Conservation (phyloP, 2,329 filamentous ascomycete species). For the Penicillium sp. region DNA sequence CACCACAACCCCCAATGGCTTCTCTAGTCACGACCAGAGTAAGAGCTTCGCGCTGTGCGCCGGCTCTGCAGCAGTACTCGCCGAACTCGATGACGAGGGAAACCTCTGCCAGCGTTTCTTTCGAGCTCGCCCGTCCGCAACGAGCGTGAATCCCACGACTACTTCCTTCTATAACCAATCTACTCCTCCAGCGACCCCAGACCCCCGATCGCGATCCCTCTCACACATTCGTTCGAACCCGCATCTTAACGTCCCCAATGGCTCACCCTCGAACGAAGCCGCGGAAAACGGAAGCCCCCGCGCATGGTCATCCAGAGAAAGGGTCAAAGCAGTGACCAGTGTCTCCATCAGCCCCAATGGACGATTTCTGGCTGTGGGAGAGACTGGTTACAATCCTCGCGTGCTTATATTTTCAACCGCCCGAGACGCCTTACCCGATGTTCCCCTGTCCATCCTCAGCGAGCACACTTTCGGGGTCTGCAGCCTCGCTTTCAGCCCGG, state of each 20-base stretch:
- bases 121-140: slow-evolving; percentile 75
- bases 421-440: slow-evolving; percentile 77
- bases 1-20: slow-evolving; percentile 80
- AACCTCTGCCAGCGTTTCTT: slow-evolving; percentile 82
- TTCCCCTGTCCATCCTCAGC: slow-evolving; percentile 80
- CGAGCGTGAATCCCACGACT: slow-evolving; percentile 68
- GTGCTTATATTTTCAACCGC: slow-evolving; percentile 86
- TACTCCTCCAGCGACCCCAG: slow-evolving; percentile 63
- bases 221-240: slow-evolving; percentile 57
- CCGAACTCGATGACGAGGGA: slow-evolving; percentile 72
- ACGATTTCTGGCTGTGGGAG: slow-evolving; percentile 86
- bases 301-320: slow-evolving; percentile 86
- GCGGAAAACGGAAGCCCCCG: slow-evolving; percentile 67
- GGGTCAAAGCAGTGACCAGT: slow-evolving; percentile 93
- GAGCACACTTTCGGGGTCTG: slow-evolving; percentile 92
- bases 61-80: slow-evolving; percentile 90
- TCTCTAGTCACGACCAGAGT: slow-evolving; percentile 76
- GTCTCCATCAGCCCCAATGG: slow-evolving; percentile 87
- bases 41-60: slow-evolving; percentile 85
- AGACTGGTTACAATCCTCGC: slow-evolving; percentile 91
- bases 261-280: slow-evolving; percentile 58
- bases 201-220: slow-evolving; percentile 65
- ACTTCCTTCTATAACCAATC: slow-evolving; percentile 59
- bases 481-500: slow-evolving; percentile 85
- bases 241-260: slow-evolving; percentile 50